Evolutionary conservation across 148 eudicot species (phyloP).

Genomic region (Limonium bicolor): DNA sequence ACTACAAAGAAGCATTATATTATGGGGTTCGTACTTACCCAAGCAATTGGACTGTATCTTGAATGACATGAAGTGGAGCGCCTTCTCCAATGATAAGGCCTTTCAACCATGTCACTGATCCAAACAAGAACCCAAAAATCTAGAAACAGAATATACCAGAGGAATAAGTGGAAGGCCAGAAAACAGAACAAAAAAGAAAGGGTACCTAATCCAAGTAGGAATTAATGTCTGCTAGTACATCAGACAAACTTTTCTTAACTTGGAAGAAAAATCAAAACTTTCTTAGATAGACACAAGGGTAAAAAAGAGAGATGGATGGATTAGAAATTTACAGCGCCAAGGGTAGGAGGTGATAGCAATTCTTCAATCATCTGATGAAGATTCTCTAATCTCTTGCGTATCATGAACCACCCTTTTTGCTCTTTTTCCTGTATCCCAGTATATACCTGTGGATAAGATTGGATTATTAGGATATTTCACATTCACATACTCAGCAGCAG

Average conservation of each 20-base stretch:
- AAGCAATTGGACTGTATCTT: constrained; percentile 51
- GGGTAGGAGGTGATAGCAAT: constrained; percentile 72
- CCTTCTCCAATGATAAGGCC: constrained; percentile 48
- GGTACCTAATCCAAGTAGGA: too few relatives aligned
- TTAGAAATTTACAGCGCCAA: constrained; percentile 52
- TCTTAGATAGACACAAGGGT: not conserved
- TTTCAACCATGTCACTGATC: constrained; percentile 47
- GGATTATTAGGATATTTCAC: too few relatives aligned
- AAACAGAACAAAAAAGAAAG: not conserved
- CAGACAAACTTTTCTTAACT: too few relatives aligned
- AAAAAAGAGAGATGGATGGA: not conserved
- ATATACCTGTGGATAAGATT: not conserved
- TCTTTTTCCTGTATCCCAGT: not conserved
- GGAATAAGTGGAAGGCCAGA: too few relatives aligned
- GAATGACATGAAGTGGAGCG: constrained; percentile 73
- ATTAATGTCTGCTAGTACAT: too few relatives aligned
- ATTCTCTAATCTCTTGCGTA: constrained; percentile 14
- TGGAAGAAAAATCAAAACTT: not conserved
- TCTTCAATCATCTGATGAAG: constrained; percentile 43
- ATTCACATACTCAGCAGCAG: too few relatives aligned
- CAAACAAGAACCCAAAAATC: constrained; percentile 57
- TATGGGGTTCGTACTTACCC: constrained; percentile 34
- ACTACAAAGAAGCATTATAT: not conserved
- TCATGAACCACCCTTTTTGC: constrained; percentile 9
- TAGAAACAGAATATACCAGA: constrained; percentile 8